Conservation (phyloP, 495 filamentous ascomycete genomes). For the Lentithecium fluviatile region DNA sequence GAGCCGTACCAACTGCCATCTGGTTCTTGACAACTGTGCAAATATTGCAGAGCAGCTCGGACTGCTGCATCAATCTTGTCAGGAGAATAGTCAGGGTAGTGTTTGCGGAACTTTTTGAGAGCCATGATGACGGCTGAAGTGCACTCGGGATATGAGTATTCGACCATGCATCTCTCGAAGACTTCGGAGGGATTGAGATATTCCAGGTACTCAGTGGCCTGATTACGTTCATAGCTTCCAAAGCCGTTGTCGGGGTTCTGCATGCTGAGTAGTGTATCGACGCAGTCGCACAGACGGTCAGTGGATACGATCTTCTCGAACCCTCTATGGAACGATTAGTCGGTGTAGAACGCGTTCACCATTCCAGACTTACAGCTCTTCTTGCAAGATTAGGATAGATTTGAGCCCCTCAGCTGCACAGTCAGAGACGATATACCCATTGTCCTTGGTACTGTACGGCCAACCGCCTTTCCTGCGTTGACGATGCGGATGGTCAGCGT, state of each 20-base stretch:
- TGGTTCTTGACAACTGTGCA: constrained; percentile 70
- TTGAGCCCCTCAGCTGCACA: constrained; percentile 91
- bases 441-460: constrained; percentile 87
- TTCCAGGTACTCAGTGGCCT: constrained; percentile 73
- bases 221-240: constrained; percentile 79
- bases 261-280: constrained; percentile 85
- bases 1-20: constrained; percentile 94
- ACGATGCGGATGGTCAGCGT: constrained; percentile 80
- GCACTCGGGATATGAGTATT: constrained; percentile 95
- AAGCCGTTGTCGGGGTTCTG: constrained; percentile 86
- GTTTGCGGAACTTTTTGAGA: constrained; percentile 72
- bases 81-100: constrained; percentile 71
- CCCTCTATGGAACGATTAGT: constrained; percentile 51
- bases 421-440: constrained; percentile 93
- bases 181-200: constrained; percentile 93
- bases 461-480: constrained; percentile 89
- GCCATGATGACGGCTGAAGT: constrained; percentile 90
- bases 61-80: constrained; percentile 39
- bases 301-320: constrained; percentile 73
- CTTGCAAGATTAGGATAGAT: constrained; percentile 79
- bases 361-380: constrained; percentile 25
- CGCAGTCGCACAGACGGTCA: constrained; percentile 75
- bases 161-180: constrained; percentile 93
- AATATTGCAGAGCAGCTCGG: constrained; percentile 65
- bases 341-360: background rate